A percentile compares a stretch with the other conserved stretches of the same genome.
Conservation (phyloP, 257 asterid species). For the Marsdenia floribunda region DNA sequence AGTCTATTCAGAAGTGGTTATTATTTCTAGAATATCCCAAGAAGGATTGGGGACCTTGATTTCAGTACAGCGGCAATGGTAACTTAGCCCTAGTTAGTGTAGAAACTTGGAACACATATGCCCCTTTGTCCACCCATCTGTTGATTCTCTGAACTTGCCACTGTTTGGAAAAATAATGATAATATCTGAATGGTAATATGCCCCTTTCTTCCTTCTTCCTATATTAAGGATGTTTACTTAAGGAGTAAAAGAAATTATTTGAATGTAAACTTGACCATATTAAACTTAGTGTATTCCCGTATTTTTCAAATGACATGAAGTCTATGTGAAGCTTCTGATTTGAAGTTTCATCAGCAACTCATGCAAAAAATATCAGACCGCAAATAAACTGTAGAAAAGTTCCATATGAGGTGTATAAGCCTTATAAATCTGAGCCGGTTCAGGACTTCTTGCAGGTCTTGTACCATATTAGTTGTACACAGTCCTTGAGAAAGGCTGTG, state of each 20-base stretch:
- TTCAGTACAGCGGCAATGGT: not conserved
- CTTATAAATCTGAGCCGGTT: not conserved
- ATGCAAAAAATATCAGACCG: not conserved
- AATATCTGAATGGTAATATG: not conserved
- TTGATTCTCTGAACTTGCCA: not conserved
- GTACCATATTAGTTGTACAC: not conserved
- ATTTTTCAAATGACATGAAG: not conserved
- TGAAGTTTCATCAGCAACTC: not conserved
- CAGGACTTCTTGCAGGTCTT: not conserved
- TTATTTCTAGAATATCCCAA: not conserved
- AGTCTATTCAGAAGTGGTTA: not conserved
- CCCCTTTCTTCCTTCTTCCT: not conserved
- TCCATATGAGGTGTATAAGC: not conserved
- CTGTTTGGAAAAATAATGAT: not conserved
- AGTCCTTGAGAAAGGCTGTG: not conserved
- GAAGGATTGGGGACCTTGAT: not conserved
- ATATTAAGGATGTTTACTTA: not conserved
- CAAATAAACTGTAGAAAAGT: not conserved
- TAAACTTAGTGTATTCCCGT: not conserved
- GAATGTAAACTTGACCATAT: not conserved
- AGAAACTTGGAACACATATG: not conserved
- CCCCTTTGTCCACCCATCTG: not conserved
- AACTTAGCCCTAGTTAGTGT: not conserved
- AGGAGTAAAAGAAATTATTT: not conserved
- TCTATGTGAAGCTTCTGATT: not conserved